Evolutionary conservation across 257 asterid genomes (phyloP).

Genomic region (Rubia yunnanensis): DNA sequence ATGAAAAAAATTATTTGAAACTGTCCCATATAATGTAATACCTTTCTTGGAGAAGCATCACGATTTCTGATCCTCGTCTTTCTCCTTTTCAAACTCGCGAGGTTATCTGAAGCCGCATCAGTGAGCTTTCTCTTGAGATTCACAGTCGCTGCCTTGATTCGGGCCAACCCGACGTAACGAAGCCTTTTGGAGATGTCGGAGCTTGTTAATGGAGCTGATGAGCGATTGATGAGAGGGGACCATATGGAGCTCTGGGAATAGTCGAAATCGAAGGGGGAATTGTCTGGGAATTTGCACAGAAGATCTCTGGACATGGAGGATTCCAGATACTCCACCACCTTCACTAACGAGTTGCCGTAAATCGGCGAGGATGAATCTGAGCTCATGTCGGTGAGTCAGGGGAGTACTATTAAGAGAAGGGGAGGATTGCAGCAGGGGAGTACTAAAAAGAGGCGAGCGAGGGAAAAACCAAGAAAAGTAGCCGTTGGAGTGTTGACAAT

Average conservation of each 20-base stretch:
- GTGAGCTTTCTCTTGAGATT: slow-evolving; percentile 50
- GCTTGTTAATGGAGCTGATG: slow-evolving; percentile 14
- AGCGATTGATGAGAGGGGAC: slow-evolving; percentile 72
- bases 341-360: slow-evolving; percentile 18
- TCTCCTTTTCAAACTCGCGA: slow-evolving; percentile 35
- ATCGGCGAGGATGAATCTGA: background rate
- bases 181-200: slow-evolving; percentile 31
- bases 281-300: slow-evolving; percentile 74
- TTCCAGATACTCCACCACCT: slow-evolving; percentile 71
- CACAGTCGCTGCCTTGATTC: slow-evolving; percentile 33
- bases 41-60: slow-evolving; percentile 55
- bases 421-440: background rate
- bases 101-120: slow-evolving; percentile 22
- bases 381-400: background rate
- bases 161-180: slow-evolving; percentile 18
- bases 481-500: slow-evolving; percentile 6
- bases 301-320: slow-evolving; percentile 64
- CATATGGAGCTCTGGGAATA: slow-evolving; percentile 90
- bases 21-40: too few relatives aligned
- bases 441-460: background rate
- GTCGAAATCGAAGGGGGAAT: slow-evolving; percentile 77
- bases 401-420: background rate
- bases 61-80: slow-evolving; percentile 21
- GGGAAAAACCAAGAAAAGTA: slow-evolving; percentile 3
- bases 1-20: background rate